Base-by-base conservation (phyloP, 2,329 filamentous ascomycete species). In the Hymenoscyphus fructigenus region DNA sequence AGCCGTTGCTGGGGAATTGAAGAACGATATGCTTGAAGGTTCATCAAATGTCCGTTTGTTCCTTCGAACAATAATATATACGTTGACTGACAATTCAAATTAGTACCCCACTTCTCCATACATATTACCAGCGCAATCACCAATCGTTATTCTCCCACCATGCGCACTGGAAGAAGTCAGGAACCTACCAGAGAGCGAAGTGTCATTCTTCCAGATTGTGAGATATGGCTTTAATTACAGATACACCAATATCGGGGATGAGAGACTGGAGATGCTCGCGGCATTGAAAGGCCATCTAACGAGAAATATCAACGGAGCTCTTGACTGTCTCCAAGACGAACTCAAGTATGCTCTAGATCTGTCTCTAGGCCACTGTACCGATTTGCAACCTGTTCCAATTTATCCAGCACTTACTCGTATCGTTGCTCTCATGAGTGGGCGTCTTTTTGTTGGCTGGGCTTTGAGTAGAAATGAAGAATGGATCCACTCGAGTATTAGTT, bases 391-490 rank as follows among this genome's bases (percentile, higher is more conserved):
- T 3, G 36, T 70, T 7, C 26, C 38, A 28, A 29, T 72, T 1
- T 75, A 78, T 38, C 69, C 73, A 3, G 77, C 75, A 7, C 71
- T 81, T 56, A 72, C 76, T 65, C 67, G 73, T 1, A 75, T 81
- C 36, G 75, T 82, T 2, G 76, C 79, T 3, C 69, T 76, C 2
- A 68, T 79, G 14, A 78, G 76, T 41, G 82, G 71, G 3, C 62
- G 72, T 6, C 67, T 71, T 1, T 74, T 74, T 29, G 73, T 74
- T 29, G 71, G 72, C 1, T 59, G 59, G 2, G 70, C 69, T 1
- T 44, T 74, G 3, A 71, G 70, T 29, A 55, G 73, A 6, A 66
- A 74, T 0, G 68, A 73, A 28, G 69, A 74, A 32, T 74, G 70
- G 71, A 62, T 73, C 4, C 32, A 67, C 7, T 59, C 67, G 1